These are phyloP conservation scores for Chamaecyparis obtusa DNA, from an alignment of 75 land plant genomes.

Conservation along the genomic window DNA sequence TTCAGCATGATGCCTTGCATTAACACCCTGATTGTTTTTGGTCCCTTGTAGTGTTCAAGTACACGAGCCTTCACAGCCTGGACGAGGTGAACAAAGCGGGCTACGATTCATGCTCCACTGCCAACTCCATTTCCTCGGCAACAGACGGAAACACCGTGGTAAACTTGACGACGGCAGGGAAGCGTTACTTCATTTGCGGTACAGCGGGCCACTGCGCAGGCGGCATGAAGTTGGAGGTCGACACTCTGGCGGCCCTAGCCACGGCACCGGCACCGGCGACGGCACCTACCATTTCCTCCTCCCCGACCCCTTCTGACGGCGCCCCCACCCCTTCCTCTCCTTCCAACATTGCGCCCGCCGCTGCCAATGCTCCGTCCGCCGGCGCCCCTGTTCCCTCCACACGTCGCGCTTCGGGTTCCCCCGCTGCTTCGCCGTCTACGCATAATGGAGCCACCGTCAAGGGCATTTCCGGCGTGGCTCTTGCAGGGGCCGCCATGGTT, in stretches of 20 bases:
- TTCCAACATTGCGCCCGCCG: too few relatives aligned
- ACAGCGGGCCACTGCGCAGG: slow-evolving; percentile 27
- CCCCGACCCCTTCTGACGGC: background rate
- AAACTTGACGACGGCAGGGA: slow-evolving; percentile 20
- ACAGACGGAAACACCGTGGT: slow-evolving; percentile 23
- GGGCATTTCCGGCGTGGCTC: background rate
- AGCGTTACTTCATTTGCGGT: slow-evolving; percentile 43
- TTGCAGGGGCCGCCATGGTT: background rate
- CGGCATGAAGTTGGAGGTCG: slow-evolving; percentile 33
- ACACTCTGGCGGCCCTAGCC: background rate
- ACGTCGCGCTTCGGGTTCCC: background rate
- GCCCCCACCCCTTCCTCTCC: too few relatives aligned
- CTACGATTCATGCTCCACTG: slow-evolving; percentile 47
- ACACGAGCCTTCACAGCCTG: slow-evolving; percentile 34
- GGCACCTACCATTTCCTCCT: background rate
- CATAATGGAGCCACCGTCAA: background rate
- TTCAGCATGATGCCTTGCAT: too few relatives aligned
- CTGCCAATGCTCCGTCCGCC: background rate
- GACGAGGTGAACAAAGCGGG: slow-evolving; percentile 38
- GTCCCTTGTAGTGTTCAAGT: slow-evolving; percentile 55
- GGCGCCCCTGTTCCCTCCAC: background rate
- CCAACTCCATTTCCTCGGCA: slow-evolving; percentile 10
- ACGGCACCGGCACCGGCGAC: background rate
- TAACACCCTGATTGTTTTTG: too few relatives aligned
- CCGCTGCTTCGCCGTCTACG: background rate